A percentile compares a stretch with the other conserved stretches of the same genome.
phyloP scores from a whole-genome alignment of 768 basidiomycete genomes.

The Sporobolomyces phaffii region DNA sequence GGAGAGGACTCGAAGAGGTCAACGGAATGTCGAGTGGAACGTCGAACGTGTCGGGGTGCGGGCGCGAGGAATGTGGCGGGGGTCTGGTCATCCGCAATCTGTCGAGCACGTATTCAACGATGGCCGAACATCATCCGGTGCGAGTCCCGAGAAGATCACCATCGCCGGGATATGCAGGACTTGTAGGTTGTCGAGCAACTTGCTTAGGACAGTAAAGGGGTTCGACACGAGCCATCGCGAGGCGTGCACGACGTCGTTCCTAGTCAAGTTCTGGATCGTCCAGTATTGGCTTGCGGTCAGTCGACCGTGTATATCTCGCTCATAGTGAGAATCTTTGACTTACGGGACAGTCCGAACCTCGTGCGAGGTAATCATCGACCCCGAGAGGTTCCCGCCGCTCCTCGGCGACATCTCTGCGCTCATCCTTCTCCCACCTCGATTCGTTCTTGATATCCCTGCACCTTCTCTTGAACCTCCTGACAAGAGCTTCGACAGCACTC shows the following conservation, averaged over 20 bases:
- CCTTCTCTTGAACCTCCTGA: not conserved
- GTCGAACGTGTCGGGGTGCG: not conserved
- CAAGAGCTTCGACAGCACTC: not conserved
- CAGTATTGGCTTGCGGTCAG: not conserved
- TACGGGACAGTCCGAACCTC: not conserved
- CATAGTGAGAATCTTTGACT: no score
- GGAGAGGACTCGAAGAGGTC: not conserved
- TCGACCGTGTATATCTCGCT: no score
- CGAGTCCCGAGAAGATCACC: not conserved
- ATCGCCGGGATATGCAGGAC: not conserved
- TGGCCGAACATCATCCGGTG: no score
- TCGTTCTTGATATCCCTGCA: slow-evolving; percentile 11
- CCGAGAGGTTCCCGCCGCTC: slow-evolving; percentile 2
- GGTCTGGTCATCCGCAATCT: not conserved
- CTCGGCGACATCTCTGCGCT: not conserved
- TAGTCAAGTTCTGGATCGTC: slow-evolving; percentile 5
- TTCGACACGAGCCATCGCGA: slow-evolving; percentile 32
- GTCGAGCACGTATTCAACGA: not conserved
- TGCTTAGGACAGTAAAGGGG: slow-evolving; percentile 23
- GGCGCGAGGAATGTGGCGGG: slow-evolving; percentile 10
- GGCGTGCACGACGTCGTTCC: slow-evolving; percentile 15
- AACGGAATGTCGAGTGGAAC: not conserved
- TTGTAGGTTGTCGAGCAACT: not conserved
- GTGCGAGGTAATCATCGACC: slow-evolving; percentile 17
- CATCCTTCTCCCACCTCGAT: slow-evolving; percentile 10